Conservation (phyloP, 805 yeast species). For the Wickerhamomyces chaumierensis region DNA sequence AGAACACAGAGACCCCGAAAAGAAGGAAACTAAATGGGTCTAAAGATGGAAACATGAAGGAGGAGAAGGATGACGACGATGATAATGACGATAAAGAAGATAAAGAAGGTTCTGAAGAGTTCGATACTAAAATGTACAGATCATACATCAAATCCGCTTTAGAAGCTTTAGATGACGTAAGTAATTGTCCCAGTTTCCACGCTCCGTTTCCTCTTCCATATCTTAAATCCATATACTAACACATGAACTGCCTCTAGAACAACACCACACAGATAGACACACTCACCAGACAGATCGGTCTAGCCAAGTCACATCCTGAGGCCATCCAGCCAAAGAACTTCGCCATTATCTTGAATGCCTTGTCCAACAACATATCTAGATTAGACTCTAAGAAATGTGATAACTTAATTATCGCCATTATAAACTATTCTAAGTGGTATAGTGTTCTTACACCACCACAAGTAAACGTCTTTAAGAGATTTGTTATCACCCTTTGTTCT, state of each 20-base stretch:
- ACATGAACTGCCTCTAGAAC: slow-evolving; percentile 17
- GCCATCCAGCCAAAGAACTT: slow-evolving; percentile 43
- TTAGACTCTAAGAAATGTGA: slow-evolving; percentile 39
- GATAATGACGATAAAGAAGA: slow-evolving; percentile 1
- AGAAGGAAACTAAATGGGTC: slow-evolving; percentile 3
- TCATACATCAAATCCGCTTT: slow-evolving; percentile 55
- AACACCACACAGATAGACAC: slow-evolving; percentile 47
- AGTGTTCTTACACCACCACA: slow-evolving; percentile 27
- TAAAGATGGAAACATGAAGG: background rate
- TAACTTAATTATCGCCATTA: slow-evolving; percentile 46
- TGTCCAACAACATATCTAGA: slow-evolving; percentile 56
- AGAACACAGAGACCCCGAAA: slow-evolving; percentile 3
- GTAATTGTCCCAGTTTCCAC: slow-evolving; percentile 12
- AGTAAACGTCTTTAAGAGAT: slow-evolving; percentile 50
- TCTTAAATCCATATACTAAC: background rate
- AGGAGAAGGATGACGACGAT: background rate
- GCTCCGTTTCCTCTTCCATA: background rate
- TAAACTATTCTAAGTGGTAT: slow-evolving; percentile 55
- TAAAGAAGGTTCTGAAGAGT: slow-evolving; percentile 6
- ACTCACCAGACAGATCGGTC: slow-evolving; percentile 45
- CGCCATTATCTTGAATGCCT: slow-evolving; percentile 39
- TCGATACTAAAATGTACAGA: slow-evolving; percentile 25
- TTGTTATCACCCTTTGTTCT: slow-evolving; percentile 68
- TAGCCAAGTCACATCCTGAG: slow-evolving; percentile 42
- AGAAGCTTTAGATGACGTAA: slow-evolving; percentile 51